Conservation (phyloP, 768 basidiomycete species). For the Suillus subalutaceus region DNA sequence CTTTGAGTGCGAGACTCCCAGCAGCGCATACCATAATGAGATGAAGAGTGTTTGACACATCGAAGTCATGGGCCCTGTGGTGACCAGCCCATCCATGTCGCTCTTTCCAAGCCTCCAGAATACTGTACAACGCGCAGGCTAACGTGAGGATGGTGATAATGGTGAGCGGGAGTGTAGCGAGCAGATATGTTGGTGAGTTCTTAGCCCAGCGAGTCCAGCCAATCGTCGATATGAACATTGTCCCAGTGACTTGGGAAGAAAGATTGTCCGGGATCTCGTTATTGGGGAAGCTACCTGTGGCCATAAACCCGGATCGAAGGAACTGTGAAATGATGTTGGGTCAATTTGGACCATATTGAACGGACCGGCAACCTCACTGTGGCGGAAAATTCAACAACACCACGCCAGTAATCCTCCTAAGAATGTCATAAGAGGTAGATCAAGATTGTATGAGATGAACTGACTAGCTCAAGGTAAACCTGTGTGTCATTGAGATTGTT, state of each 20-base stretch:
- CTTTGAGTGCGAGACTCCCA: not conserved
- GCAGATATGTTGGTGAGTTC: conserved; percentile 3
- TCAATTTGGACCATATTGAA: not conserved
- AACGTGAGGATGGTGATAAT: conserved; percentile 4
- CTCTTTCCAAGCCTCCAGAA: not conserved
- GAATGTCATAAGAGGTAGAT: not conserved
- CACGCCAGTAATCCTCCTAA: conserved; percentile 8
- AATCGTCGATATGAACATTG: conserved; percentile 3
- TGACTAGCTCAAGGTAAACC: not conserved
- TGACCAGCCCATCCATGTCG: no score
- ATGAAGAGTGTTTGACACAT: no score
- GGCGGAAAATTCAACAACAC: conserved; percentile 13
- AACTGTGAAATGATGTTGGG: conserved; percentile 1
- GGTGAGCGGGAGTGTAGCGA: conserved; percentile 5
- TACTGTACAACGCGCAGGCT: not conserved
- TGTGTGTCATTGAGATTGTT: not conserved
- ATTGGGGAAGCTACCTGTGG: conserved; percentile 1
- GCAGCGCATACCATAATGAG: not conserved
- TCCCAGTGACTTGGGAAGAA: not conserved
- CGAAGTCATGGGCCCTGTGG: no score
- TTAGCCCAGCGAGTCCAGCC: conserved; percentile 8
- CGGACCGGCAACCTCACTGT: not conserved
- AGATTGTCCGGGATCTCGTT: conserved; percentile 2
- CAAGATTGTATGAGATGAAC: not conserved
- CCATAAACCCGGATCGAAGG: conserved; percentile 12